Conservation (phyloP, 2,329 filamentous ascomycete species). For the Nemania diffusa region DNA sequence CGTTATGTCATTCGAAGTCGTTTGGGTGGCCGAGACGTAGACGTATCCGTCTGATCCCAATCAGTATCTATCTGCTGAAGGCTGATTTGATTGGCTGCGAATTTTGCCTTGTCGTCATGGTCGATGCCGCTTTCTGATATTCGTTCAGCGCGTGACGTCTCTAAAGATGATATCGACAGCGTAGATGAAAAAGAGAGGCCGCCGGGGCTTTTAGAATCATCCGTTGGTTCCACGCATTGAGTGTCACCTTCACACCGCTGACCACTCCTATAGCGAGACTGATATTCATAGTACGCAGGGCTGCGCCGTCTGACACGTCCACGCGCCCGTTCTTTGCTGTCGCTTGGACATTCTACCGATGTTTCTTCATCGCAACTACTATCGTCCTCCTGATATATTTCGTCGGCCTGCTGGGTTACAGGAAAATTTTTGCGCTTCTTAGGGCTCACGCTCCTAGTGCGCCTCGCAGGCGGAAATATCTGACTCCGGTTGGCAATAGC, state of each 20-base stretch:
- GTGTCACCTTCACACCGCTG: not conserved
- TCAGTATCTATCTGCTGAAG: not conserved
- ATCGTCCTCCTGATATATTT: not conserved
- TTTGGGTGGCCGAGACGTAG: not conserved
- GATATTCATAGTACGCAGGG: not conserved
- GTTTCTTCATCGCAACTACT: not conserved
- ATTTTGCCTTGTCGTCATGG: not conserved
- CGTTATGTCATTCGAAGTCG: not conserved
- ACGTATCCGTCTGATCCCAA: not conserved
- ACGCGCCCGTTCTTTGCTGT: not conserved
- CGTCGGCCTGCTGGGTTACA: not conserved
- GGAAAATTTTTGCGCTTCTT: not conserved
- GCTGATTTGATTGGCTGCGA: not conserved
- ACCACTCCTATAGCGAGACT: not conserved
- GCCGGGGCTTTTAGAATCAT: not conserved
- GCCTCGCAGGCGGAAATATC: conserved; percentile 12
- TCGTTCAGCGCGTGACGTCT: not conserved
- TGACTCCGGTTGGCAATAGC: not conserved
- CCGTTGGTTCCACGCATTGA: not conserved
- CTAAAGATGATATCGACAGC: not conserved
- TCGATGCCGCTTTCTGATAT: not conserved
- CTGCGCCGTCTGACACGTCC: not conserved
- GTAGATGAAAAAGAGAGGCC: conserved; percentile 9
- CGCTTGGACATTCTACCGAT: not conserved
- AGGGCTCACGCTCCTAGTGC: not conserved